phyloP scores from a whole-genome alignment of 306 rosid species.

The Crotalaria pallida region DNA sequence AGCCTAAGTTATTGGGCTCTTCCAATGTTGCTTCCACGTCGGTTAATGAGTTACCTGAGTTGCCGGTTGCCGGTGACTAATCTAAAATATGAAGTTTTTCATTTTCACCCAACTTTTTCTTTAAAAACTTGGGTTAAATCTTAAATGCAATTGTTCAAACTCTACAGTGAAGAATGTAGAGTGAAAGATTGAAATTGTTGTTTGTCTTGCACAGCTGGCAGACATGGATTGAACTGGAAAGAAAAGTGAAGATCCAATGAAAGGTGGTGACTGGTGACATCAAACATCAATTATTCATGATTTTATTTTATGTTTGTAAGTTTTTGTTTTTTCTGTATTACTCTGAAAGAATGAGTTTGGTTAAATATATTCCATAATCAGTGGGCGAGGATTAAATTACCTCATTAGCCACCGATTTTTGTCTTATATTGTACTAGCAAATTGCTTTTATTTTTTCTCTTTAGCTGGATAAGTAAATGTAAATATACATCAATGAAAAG shows the following conservation, averaged over 20 bases:
- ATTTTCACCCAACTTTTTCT: too few species aligned
- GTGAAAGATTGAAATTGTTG: background rate
- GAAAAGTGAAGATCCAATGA: background rate
- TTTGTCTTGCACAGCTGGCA: background rate
- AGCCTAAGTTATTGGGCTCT: constrained; percentile 13
- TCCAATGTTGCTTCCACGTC: constrained; percentile 21
- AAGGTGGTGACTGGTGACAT: background rate
- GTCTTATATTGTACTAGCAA: background rate
- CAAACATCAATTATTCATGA: background rate
- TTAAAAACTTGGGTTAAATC: background rate
- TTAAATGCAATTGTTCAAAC: background rate
- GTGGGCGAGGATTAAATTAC: background rate
- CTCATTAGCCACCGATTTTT: background rate
- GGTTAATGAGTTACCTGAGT: background rate
- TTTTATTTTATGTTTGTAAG: background rate
- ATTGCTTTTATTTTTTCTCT: background rate
- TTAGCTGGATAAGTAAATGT: background rate
- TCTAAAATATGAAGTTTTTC: background rate
- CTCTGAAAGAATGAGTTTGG: background rate
- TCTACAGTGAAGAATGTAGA: background rate
- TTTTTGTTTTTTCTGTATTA: background rate
- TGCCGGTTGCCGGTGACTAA: background rate
- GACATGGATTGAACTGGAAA: background rate
- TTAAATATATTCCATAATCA: background rate
- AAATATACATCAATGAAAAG: background rate